phyloP scores from a whole-genome alignment of 2,329 filamentous ascomycete species.

The Ceratocystis papillata region DNA sequence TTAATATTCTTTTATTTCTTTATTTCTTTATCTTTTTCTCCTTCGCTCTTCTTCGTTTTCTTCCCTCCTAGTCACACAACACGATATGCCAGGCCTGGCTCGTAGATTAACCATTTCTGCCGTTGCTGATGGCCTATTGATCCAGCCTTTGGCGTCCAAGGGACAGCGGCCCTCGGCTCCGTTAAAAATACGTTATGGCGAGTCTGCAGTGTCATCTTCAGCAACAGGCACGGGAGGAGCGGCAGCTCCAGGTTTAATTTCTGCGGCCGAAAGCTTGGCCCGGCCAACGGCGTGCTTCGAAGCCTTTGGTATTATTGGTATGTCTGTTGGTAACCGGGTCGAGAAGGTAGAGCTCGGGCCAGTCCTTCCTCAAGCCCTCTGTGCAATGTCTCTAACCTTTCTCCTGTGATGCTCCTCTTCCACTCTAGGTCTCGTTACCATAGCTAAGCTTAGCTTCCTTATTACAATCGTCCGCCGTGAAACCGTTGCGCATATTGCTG shows the following conservation, averaged over 20 bases:
- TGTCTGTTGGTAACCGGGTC: slow-evolving; percentile 24
- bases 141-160: slow-evolving; percentile 58
- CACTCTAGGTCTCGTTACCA: slow-evolving; percentile 62
- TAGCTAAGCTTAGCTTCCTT: slow-evolving; percentile 72
- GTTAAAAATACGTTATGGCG: slow-evolving; percentile 60
- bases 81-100: slow-evolving; percentile 66
- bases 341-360: too few species aligned
- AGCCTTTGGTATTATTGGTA: slow-evolving; percentile 50
- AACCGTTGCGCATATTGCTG: slow-evolving; percentile 78
- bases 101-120: slow-evolving; percentile 74
- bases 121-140: slow-evolving; percentile 68
- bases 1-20: background rate
- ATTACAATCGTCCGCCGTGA: slow-evolving; percentile 77
- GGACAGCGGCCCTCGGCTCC: slow-evolving; percentile 46
- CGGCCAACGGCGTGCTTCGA: slow-evolving; percentile 44
- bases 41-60: slow-evolving; percentile 21
- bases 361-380: too few species aligned
- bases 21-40: slow-evolving; percentile 8
- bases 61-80: slow-evolving; percentile 24
- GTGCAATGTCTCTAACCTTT: background rate
- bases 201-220: slow-evolving; percentile 29
- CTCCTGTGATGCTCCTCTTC: background rate
- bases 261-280: slow-evolving; percentile 33
- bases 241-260: background rate
- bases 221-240: background rate